phyloP scores from a whole-genome alignment of 2,329 filamentous ascomycete genomes.

The Colletotrichum plurivorum region DNA sequence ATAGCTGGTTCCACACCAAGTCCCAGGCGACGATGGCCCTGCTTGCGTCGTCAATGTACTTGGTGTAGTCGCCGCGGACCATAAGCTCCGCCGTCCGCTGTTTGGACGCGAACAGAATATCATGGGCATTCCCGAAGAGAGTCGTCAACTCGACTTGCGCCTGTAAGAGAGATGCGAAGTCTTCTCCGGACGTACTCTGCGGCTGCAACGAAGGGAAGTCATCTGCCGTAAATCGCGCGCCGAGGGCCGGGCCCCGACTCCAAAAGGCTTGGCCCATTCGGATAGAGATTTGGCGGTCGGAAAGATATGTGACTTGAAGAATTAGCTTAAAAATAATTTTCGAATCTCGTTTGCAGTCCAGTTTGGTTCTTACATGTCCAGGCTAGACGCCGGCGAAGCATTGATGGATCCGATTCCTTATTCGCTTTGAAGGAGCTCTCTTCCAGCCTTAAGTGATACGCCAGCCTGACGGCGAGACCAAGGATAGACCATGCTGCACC shows the following conservation, averaged over 20 bases:
- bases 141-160: constrained; percentile 80
- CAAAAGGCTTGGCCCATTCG: constrained; percentile 80
- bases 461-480: constrained; percentile 77
- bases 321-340: background rate
- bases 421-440: constrained; percentile 11
- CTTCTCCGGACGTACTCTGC: constrained; percentile 70
- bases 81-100: constrained; percentile 35
- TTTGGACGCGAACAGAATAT: constrained; percentile 40
- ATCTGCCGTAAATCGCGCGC: constrained; percentile 73
- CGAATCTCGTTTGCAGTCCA: fast-evolving
- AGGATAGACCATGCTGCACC: constrained; percentile 85
- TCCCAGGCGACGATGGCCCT: constrained; percentile 26
- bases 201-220: constrained; percentile 78
- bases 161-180: constrained; percentile 78
- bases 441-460: constrained; percentile 78
- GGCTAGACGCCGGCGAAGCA: constrained; percentile 70
- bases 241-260: constrained; percentile 78
- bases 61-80: constrained; percentile 35
- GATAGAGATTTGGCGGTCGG: constrained; percentile 77
- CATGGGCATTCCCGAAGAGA: constrained; percentile 52
- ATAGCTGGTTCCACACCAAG: constrained; percentile 9
- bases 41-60: constrained; percentile 37
- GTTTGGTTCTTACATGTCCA: constrained; percentile 67
- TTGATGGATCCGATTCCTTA: constrained; percentile 12
- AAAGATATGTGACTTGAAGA: constrained; percentile 36